Evolutionary conservation across 495 filamentous ascomycete genomes (phyloP).

Genomic region (Aspergillus leporis): DNA sequence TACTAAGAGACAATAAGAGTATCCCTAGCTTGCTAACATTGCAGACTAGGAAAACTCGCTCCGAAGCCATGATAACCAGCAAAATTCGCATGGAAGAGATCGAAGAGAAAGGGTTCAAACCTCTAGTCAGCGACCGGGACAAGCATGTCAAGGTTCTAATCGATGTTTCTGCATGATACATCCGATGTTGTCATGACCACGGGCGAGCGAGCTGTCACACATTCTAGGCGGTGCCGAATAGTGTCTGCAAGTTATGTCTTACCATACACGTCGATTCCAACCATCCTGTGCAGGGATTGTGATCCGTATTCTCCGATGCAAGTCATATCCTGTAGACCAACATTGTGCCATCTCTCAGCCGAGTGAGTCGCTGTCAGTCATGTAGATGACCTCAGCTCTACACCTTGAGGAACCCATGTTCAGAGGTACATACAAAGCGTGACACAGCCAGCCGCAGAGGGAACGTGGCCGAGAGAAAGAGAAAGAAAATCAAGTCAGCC

Average conservation of each 20-base stretch:
- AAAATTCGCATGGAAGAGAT: slow-evolving; percentile 53
- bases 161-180: slow-evolving; percentile 5
- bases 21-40: slow-evolving; percentile 20
- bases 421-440: neutral
- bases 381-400: neutral
- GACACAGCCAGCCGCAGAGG: neutral
- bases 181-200: neutral
- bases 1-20: neutral
- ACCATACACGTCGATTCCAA: neutral
- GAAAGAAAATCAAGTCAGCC: neutral
- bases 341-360: neutral
- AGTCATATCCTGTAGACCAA: neutral
- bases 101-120: slow-evolving; percentile 54
- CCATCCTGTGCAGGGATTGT: neutral
- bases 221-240: neutral
- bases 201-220: neutral
- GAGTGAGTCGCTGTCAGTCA: neutral
- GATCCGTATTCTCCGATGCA: neutral
- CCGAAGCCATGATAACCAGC: slow-evolving; percentile 56
- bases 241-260: neutral
- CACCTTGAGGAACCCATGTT: neutral
- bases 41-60: slow-evolving; percentile 25
- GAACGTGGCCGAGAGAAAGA: neutral
- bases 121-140: slow-evolving; percentile 54
- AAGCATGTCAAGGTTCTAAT: slow-evolving; percentile 56